Evolutionary conservation across 1,284 basidiomycete species (phyloP), one percentile per base, ranked within the genome.

Genomic region (Stygiomarasmius scandens): DNA sequence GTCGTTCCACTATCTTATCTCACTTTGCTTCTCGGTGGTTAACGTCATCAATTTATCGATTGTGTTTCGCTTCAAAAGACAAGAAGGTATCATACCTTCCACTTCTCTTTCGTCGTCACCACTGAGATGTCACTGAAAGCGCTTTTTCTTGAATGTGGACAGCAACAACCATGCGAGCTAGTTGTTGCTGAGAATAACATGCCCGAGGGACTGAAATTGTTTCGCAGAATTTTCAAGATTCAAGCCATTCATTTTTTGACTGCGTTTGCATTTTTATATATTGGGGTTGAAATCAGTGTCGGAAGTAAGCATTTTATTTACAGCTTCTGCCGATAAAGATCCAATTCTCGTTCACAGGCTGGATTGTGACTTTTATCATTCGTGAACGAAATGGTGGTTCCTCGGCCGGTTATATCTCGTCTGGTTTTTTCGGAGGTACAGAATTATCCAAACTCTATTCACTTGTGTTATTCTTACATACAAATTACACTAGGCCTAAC

Each of bases 1-100:
- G 79, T 89, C 86, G 8, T 85, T 83, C 64, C 85, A 89, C 67
- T 91, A 84, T 67, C 73, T 89, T 10, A 73, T 74, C 6, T 88
- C 85, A 0, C 70, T 90, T 2, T 82, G 79, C 1, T 59, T 91
- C n/a, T 81, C 85, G 0, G 49, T 79, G 19, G 55, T 73, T n/a
- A 87, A 84, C 53, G 70, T 72, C 0, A 25, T 73, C 4, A 32
- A 77, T 2, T 64, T 89, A 16, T 59, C 78, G 11, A 58, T 65
- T 2, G 80, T 85, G 0, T 89, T 90, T 71, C 74, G 77, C 10
- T 70, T 83, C 19, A 79, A 81, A 60, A 76, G 69, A 4, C 85
- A 85, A 60, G 84, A 89, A 49, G 77, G n/a, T n/a, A n/a, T n/a
- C n/a, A n/a, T n/a, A n/a, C n/a, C n/a, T n/a, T n/a, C n/a, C n/a